phyloP scores from a whole-genome alignment of 176 grass and related monocot species.

The Lolium rigidum region DNA sequence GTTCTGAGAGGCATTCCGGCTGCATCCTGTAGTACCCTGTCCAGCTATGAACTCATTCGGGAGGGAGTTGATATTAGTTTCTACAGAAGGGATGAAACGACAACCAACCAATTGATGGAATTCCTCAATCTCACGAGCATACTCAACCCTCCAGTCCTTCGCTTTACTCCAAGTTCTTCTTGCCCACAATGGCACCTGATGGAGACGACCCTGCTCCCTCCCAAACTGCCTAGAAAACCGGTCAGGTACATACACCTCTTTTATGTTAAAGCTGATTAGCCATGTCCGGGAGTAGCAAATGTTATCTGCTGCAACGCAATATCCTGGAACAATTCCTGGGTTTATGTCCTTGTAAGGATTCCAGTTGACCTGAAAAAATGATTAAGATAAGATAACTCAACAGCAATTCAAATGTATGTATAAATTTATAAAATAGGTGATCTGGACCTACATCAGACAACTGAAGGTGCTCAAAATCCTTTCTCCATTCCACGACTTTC shows the following conservation, averaged over 20 bases:
- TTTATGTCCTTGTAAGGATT: constrained; percentile 69
- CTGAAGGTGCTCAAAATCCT: constrained; percentile 60
- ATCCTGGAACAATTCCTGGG: constrained; percentile 59
- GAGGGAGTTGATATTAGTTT: constrained; percentile 46
- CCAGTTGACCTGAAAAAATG: constrained; percentile 61
- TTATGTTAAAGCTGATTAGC: constrained; percentile 73
- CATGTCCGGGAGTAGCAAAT: constrained; percentile 59
- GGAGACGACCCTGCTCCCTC: constrained; percentile 55
- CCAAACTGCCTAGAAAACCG: constrained; percentile 67
- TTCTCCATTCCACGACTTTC: constrained; percentile 67
- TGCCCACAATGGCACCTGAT: constrained; percentile 62
- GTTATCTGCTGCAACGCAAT: constrained; percentile 65
- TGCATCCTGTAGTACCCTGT: constrained; percentile 28
- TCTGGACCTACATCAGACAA: constrained; percentile 51
- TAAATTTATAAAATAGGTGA: constrained; percentile 24
- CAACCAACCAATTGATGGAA: constrained; percentile 69
- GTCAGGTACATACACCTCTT: constrained; percentile 68
- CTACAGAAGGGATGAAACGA: constrained; percentile 45
- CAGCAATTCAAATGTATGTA: not conserved
- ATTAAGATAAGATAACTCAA: constrained; percentile 37
- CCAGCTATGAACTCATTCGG: constrained; percentile 26
- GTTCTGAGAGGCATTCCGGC: constrained; percentile 36
- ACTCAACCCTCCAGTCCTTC: constrained; percentile 67
- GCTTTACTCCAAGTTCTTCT: constrained; percentile 64
- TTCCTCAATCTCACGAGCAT: constrained; percentile 68